These are phyloP conservation scores for Cordyceps tenuipes DNA, from an alignment of 2,329 filamentous ascomycete genomes.

Conservation along the genomic window DNA sequence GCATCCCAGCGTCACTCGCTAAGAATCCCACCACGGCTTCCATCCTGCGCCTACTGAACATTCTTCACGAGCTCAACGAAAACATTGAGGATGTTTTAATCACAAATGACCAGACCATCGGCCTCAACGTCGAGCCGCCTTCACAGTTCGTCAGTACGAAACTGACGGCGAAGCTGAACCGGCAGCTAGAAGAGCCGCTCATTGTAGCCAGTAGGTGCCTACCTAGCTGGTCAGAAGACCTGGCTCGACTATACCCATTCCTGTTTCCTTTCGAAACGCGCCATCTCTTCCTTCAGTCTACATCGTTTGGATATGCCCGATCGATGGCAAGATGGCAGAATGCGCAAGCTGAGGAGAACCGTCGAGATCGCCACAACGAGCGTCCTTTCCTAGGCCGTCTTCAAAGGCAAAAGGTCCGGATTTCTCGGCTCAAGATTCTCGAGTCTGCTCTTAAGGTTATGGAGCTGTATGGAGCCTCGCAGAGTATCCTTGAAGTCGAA, in stretches of 20 bases:
- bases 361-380: slow-evolving; percentile 80
- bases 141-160: slow-evolving; percentile 98
- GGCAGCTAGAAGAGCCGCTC: slow-evolving; percentile 90
- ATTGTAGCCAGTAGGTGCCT: slow-evolving; percentile 96
- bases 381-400: slow-evolving; percentile 83
- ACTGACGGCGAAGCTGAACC: slow-evolving; percentile 92
- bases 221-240: slow-evolving; percentile 90
- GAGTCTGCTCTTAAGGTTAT: slow-evolving; percentile 98
- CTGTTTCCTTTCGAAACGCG: slow-evolving; percentile 96
- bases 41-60: slow-evolving; percentile 80
- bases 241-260: slow-evolving; percentile 90
- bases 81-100: slow-evolving; percentile 86
- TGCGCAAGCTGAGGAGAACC: slow-evolving; percentile 72
- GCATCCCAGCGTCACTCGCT: slow-evolving; percentile 68
- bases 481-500: slow-evolving; percentile 92
- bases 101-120: slow-evolving; percentile 58
- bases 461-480: slow-evolving; percentile 95
- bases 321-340: slow-evolving; percentile 98
- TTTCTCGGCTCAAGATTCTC: slow-evolving; percentile 86
- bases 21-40: slow-evolving; percentile 78
- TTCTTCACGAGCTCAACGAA: slow-evolving; percentile 85
- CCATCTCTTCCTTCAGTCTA: slow-evolving; percentile 93
- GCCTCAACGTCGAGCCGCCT: slow-evolving; percentile 70
- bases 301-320: slow-evolving; percentile 93
- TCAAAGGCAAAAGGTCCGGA: slow-evolving; percentile 95